Conservation (phyloP, 176 grass and related monocot genomes). For the Cenchrus americanus region DNA sequence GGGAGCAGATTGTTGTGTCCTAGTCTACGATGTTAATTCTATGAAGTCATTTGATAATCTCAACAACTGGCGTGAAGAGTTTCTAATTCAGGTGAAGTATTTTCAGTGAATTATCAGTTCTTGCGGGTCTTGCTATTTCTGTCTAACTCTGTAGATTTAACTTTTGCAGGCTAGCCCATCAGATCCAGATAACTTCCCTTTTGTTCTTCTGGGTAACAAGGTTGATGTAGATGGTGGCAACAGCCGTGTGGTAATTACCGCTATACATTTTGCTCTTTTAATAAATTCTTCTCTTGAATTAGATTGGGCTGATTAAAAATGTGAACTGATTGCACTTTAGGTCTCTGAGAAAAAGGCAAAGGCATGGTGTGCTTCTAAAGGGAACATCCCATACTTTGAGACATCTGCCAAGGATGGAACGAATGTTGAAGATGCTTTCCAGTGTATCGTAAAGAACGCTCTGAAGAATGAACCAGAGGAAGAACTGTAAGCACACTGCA, state of each 20-base stretch:
- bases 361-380: constrained; percentile 93
- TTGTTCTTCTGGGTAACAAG: constrained; percentile 88
- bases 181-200: constrained; percentile 88
- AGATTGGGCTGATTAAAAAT: constrained; percentile 19
- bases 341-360: constrained; percentile 97
- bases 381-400: constrained; percentile 94
- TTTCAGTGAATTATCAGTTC: neutral
- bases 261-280: constrained; percentile 2
- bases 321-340: constrained; percentile 41
- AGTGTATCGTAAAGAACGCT: constrained; percentile 84
- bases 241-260: constrained; percentile 69
- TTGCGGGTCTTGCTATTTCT: neutral
- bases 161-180: constrained; percentile 74
- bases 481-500: constrained; percentile 67
- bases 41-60: constrained; percentile 91
- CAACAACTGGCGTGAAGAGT: constrained; percentile 85
- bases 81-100: constrained; percentile 77
- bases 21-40: constrained; percentile 85
- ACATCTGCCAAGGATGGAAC: constrained; percentile 96
- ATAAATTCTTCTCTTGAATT: neutral
- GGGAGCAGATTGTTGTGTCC: constrained; percentile 88
- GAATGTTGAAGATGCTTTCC: constrained; percentile 94
- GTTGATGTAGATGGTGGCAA: constrained; percentile 82
- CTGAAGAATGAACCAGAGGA: constrained; percentile 98
- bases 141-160: constrained; percentile 30